Base-by-base conservation (phyloP, 2,329 filamentous ascomycete genomes). In the Phialophora tarda region DNA sequence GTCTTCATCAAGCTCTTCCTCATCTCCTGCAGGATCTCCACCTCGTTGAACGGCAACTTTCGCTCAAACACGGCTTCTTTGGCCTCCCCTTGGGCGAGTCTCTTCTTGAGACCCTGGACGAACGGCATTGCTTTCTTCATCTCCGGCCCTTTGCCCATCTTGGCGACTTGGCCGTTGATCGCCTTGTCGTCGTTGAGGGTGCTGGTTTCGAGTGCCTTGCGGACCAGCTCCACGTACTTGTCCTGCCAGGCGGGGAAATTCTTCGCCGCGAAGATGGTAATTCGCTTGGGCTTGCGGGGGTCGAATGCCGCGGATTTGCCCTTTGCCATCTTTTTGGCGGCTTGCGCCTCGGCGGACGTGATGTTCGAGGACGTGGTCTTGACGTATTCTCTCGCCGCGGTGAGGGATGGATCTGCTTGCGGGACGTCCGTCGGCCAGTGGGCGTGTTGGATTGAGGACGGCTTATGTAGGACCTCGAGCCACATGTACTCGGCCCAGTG, bases 121-220 rank as follows among this genome's bases (percentile, higher is more conserved):
- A 97, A 98, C 0, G 95, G 95, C 94, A 98, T 98, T 2, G 93
- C 94, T 82, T 96, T 95, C 87, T 98, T 99, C 85, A 93, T 92
- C 80, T 96, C 91, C 10, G 68, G 68, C 0, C 71, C 70, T 34
- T 68, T 70, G 70, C 81, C 79, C 51, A 92, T 84, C 83, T 96
- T 96, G 72, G 88, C 88, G 65, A 97, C 89, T 75, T 88, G 86
- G 71, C 88, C 88, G 74, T 88, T 91, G 55, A 97, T 82, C 64
- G 87, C 88, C 82, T 96, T 96, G 77, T 96, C 91, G 75, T 96
- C 89, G 10, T 82, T 81, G 70, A 91, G 82, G 71, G 81, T 86
- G 56, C 85, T 72, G 21, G 84, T 78, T 67, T 91, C 85, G 80
- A 92, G 92, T 68, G 87, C 82, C 74, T 91, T 85, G 71, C 88